Base-by-base conservation (phyloP, 129 eudicot genomes). In the Pseudognaphalium luteoalbum region DNA sequence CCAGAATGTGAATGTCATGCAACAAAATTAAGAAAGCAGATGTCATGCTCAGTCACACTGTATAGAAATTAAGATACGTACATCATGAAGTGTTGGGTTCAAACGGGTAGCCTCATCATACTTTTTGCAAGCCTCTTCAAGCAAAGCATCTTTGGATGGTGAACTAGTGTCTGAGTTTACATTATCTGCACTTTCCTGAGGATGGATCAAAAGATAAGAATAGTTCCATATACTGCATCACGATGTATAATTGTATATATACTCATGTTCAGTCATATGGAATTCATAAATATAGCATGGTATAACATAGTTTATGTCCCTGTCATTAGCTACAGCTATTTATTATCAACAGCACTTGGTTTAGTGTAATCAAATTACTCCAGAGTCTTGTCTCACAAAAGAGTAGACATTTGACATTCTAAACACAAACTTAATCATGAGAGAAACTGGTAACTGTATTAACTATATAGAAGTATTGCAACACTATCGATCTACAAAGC, bases 101-200 rank as follows among this genome's bases (percentile, higher is more conserved):
- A 93, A 93, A 64, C 85, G 88, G 33, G 98, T 90, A 19, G 98
- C 98, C 76, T 87, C 96, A 12, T 91, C 96, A 69, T 93, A 93
- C 84, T 91, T 93, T 81, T 76, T 90, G 87, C 97, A 91, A 50
- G 98, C 98, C 82, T 93, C 97, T 83, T 93, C 98, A 80, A 93
- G 98, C 85, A 93, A 86, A 58, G 97, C 91, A 79, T 93, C 98
- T 88, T 93, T 93, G 59, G 98, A 88, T 54, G 91, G 95, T 78
- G 97, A 90, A 71, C 85, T 84, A 42, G 97, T 81, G 67, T 90
- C 97, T 50, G 88, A 87, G 78, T 82, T 87, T 69, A 93, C 97
- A 87, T 91, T 90, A 88, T 93, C 97, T 34, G 98, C 98, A 87
- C 98, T 90, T 87, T 93, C 98, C 98, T 93, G 90, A 33, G 37